Conservation (phyloP, 257 asterid species). For the Solanum lignicaule region DNA sequence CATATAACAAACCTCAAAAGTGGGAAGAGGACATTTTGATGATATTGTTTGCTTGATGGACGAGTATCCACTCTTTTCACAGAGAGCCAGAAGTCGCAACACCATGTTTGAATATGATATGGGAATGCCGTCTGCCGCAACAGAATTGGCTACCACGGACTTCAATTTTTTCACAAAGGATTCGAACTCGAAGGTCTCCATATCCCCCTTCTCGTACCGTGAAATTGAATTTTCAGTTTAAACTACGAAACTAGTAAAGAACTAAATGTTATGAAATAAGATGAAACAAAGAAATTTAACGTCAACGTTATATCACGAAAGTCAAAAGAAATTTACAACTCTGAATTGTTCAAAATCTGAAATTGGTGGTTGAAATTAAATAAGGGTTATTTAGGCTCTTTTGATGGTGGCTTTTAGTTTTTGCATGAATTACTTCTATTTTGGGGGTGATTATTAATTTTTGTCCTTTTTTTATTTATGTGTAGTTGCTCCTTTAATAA, state of each 20-base stretch:
- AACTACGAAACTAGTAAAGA: too few relatives aligned
- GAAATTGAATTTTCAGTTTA: background rate
- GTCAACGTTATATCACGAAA: too few relatives aligned
- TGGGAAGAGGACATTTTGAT: background rate
- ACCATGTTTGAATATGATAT: background rate
- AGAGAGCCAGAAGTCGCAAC: background rate
- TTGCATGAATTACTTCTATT: background rate
- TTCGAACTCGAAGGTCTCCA: background rate
- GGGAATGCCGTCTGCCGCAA: background rate
- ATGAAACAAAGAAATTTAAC: too few relatives aligned
- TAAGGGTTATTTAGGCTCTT: background rate
- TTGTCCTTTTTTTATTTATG: too few relatives aligned
- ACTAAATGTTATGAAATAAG: too few relatives aligned
- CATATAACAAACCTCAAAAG: background rate
- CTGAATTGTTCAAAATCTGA: too few relatives aligned
- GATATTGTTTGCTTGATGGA: background rate
- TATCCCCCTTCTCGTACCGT: background rate
- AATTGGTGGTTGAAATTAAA: too few relatives aligned
- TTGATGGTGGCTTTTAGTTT: background rate
- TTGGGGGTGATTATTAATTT: too few relatives aligned
- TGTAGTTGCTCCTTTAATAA: too few relatives aligned
- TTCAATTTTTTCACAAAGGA: background rate
- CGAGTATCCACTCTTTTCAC: background rate
- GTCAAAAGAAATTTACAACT: too few relatives aligned
- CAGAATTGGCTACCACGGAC: background rate